Conservation (phyloP, 257 asterid species). For the Fraxinus pennsylvanica region DNA sequence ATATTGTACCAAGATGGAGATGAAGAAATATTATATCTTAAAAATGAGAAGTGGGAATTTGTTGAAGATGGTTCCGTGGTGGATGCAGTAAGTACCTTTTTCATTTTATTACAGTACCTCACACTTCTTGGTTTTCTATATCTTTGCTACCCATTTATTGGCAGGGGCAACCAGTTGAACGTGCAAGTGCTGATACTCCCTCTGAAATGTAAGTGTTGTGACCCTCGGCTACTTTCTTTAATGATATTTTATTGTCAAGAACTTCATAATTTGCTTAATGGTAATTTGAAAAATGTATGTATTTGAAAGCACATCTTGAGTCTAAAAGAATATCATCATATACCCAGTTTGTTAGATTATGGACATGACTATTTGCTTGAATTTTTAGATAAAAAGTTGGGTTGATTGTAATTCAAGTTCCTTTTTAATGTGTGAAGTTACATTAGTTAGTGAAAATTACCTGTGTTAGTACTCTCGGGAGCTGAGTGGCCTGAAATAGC, state of each 20-base stretch:
- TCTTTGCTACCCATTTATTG: slow-evolving; percentile 17
- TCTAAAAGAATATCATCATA: neutral
- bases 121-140: neutral
- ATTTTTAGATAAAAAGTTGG: neutral
- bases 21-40: slow-evolving; percentile 62
- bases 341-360: neutral
- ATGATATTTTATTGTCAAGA: neutral
- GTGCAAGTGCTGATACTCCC: slow-evolving; percentile 58
- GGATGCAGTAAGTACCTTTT: slow-evolving; percentile 48
- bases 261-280: neutral
- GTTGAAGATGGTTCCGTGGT: slow-evolving; percentile 47
- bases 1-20: slow-evolving; percentile 82
- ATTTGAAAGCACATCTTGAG: neutral
- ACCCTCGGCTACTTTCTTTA: slow-evolving; percentile 1
- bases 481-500: neutral
- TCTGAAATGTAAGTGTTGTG: slow-evolving; percentile 59
- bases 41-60: slow-evolving; percentile 55
- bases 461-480: neutral
- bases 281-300: neutral
- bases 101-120: slow-evolving; percentile 23
- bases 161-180: slow-evolving; percentile 62
- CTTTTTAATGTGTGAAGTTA: neutral
- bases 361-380: neutral
- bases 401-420: neutral
- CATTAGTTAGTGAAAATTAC: neutral